These are phyloP conservation scores for Tricholoma saponaceum DNA, from an alignment of 768 basidiomycete genomes.

Conservation along the genomic window DNA sequence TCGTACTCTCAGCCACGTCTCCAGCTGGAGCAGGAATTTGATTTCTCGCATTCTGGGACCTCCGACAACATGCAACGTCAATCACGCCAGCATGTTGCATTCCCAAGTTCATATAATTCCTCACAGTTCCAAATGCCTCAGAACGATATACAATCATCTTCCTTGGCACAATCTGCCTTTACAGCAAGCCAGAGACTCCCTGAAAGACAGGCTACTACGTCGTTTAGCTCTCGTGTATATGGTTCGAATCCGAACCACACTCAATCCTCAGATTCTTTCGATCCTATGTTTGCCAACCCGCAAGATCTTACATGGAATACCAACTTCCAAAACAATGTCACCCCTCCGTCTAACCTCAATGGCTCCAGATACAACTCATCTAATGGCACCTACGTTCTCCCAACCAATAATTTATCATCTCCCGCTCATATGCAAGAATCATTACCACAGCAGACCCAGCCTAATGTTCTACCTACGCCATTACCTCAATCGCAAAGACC, in stretches of 20 bases:
- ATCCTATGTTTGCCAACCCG: constrained; percentile 6
- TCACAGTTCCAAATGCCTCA: constrained; percentile 10
- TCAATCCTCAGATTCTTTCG: constrained; percentile 9
- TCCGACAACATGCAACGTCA: constrained; percentile 7
- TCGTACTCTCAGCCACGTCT: constrained; percentile 7
- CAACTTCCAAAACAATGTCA: constrained; percentile 7
- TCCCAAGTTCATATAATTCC: constrained; percentile 10
- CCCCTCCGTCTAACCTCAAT: constrained; percentile 5
- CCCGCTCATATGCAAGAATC: constrained; percentile 23
- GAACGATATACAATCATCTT: constrained; percentile 1
- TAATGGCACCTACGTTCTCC: constrained; percentile 4
- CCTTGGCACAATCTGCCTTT: constrained; percentile 9
- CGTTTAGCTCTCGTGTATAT: constrained; percentile 6
- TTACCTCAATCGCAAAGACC: constrained; percentile 18
- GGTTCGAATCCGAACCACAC: constrained; percentile 6
- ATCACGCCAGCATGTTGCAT: not conserved
- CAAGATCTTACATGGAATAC: constrained; percentile 13
- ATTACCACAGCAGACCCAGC: constrained; percentile 18
- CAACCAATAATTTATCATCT: constrained; percentile 13
- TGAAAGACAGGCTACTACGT: constrained; percentile 3
- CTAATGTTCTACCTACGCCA: constrained; percentile 1
- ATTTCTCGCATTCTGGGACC: constrained; percentile 8
- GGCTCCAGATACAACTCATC: constrained; percentile 10
- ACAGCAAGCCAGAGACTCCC: not conserved
- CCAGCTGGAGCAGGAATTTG: constrained; percentile 13